Conservation (phyloP, 495 filamentous ascomycete species). For the Umbilicaria muhlenbergii region DNA sequence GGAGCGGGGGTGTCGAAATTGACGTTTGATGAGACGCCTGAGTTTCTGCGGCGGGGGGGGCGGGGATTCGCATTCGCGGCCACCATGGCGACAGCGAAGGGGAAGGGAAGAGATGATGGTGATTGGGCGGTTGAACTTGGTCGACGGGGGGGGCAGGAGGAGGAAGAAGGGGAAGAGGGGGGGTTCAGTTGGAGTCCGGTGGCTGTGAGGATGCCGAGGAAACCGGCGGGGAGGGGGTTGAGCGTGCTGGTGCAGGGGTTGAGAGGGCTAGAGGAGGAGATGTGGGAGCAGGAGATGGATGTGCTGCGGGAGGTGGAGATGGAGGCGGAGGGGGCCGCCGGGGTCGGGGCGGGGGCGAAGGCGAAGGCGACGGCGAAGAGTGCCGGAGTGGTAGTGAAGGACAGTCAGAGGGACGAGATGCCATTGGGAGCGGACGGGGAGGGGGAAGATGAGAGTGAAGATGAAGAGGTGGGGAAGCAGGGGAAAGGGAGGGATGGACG, state of each 20-base stretch:
- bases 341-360: too few species aligned
- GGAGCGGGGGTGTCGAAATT: not conserved
- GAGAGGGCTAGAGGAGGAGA: conserved; percentile 65
- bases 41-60: conserved; percentile 1
- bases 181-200: conserved; percentile 28
- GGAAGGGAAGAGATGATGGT: conserved; percentile 4
- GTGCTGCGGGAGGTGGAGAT: conserved; percentile 50
- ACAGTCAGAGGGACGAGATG: conserved; percentile 38
- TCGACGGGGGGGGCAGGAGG: conserved; percentile 11
- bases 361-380: too few species aligned
- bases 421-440: conserved; percentile 49
- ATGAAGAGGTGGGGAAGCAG: conserved; percentile 20
- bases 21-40: not conserved
- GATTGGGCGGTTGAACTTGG: conserved; percentile 2
- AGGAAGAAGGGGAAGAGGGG: conserved; percentile 20
- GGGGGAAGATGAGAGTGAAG: conserved; percentile 28
- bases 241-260: conserved; percentile 67
- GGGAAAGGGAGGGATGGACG: conserved; percentile 22
- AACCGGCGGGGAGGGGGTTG: conserved; percentile 54
- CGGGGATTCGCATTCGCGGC: conserved; percentile 6
- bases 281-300: conserved; percentile 63
- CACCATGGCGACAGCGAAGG: conserved; percentile 11
- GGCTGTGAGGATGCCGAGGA: conserved; percentile 39
- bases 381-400: conserved; percentile 34
- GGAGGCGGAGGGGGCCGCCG: conserved; percentile 40